Conservation (phyloP, 2,329 filamentous ascomycete genomes). For the Gyromitra esculenta region DNA sequence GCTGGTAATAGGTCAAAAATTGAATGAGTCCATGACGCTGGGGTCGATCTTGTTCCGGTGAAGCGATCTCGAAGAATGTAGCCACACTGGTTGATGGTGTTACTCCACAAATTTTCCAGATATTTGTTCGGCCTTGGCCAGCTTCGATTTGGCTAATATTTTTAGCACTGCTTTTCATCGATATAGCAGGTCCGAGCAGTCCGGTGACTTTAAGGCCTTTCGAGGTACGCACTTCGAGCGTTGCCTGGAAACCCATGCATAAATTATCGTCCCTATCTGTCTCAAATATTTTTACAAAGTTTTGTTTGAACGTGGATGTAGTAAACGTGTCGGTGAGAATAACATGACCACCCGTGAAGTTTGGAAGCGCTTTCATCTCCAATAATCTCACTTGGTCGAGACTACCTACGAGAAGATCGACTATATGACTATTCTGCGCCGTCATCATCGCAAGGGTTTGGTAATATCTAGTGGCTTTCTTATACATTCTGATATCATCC, state of each 20-base stretch:
- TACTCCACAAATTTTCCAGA: constrained; percentile 99
- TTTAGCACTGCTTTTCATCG: constrained; percentile 94
- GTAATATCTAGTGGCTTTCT: constrained; percentile 97
- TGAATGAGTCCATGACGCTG: constrained; percentile 88
- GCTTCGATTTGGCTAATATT: constrained; percentile 97
- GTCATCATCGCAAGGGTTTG: constrained; percentile 91
- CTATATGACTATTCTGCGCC: constrained; percentile 93
- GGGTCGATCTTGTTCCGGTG: constrained; percentile 81
- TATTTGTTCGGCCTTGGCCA: constrained; percentile 96
- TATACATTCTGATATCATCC: constrained; percentile 99
- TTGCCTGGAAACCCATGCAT: constrained; percentile 96
- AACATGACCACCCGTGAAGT: constrained; percentile 97
- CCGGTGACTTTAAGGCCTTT: constrained; percentile 98
- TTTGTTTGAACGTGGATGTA: constrained; percentile 98
- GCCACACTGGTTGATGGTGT: constrained; percentile 92
- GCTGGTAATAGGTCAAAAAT: constrained; percentile 97
- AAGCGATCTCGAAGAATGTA: constrained; percentile 96
- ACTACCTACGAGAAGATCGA: constrained; percentile 97
- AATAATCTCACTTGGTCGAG: constrained; percentile 95
- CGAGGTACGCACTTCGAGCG: constrained; percentile 92
- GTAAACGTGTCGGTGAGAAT: constrained; percentile 98
- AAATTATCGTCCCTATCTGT: constrained; percentile 94
- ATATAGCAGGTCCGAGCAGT: constrained; percentile 93
- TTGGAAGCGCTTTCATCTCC: constrained; percentile 96
- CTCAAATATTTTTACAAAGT: constrained; percentile 94